These are phyloP conservation scores for Penstemon davidsonii DNA, from an alignment of 257 asterid genomes.

Conservation along the genomic window DNA sequence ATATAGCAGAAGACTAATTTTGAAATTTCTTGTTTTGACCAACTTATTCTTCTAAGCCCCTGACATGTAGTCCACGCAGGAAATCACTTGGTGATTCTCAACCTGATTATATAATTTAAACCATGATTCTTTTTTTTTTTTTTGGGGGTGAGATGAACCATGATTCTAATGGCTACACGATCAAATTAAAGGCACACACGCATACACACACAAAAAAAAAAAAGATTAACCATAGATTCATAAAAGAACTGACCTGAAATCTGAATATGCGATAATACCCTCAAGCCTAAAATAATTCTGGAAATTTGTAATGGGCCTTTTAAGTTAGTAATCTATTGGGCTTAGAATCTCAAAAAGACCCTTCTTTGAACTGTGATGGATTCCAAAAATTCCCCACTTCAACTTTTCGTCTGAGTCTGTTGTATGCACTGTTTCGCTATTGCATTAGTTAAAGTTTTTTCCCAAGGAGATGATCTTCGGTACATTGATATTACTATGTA, in stretches of 20 bases:
- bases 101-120: too few species aligned
- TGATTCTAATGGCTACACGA: too few species aligned
- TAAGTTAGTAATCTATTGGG: neutral
- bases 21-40: too few species aligned
- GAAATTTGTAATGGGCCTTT: neutral
- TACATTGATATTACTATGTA: neutral
- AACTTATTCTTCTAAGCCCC: too few species aligned
- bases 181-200: too few species aligned
- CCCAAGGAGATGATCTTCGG: slow-evolving; percentile 16
- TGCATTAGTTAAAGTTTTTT: neutral
- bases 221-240: neutral
- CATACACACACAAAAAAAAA: neutral
- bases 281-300: neutral
- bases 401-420: neutral
- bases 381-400: neutral
- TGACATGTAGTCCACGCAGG: too few species aligned
- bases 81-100: too few species aligned
- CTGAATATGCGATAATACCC: neutral
- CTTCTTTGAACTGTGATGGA: neutral
- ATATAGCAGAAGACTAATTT: too few species aligned
- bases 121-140: too few species aligned
- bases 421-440: neutral
- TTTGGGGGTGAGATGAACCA: too few species aligned
- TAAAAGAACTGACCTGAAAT: neutral
- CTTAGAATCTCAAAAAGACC: neutral